Percentiles rank a stretch among this genome's conserved stretches.
phyloP scores from a whole-genome alignment of 441 rosid genomes.

The Bruguiera hainesii region DNA sequence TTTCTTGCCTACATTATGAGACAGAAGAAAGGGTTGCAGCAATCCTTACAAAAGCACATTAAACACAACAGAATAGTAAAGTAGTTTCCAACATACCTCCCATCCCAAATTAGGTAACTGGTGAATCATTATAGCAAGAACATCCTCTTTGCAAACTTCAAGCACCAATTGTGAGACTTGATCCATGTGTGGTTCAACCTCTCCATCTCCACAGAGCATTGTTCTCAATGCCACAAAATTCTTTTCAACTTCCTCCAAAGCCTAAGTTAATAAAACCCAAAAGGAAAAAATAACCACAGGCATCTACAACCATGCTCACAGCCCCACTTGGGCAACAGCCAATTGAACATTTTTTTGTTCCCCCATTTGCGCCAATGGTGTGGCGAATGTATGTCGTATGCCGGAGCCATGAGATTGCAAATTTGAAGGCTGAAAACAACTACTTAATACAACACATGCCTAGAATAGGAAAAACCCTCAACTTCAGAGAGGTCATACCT shows the following conservation, averaged over 20 bases:
- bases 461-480: background rate
- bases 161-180: constrained; percentile 67
- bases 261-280: constrained; percentile 33
- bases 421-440: constrained; percentile 2
- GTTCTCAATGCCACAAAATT: constrained; percentile 63
- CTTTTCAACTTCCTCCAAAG: constrained; percentile 93
- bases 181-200: constrained; percentile 72
- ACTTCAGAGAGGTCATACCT: too few species aligned
- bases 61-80: background rate
- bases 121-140: constrained; percentile 66
- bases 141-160: constrained; percentile 90
- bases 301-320: background rate
- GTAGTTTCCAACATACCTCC: constrained; percentile 58
- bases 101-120: constrained; percentile 81
- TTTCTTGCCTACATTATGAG: constrained; percentile 68
- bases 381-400: background rate
- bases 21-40: background rate
- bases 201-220: constrained; percentile 88
- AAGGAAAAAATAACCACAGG: background rate
- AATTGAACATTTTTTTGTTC: background rate
- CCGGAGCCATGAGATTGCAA: constrained; percentile 9
- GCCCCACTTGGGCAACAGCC: constrained; percentile 2
- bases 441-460: background rate
- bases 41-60: background rate
- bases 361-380: background rate